A percentile compares a stretch with the other conserved stretches of the same genome.
These are phyloP conservation scores for Backusella psychrophila DNA, from an alignment of 192 early-diverging fungal genomes.

Conservation along the genomic window DNA sequence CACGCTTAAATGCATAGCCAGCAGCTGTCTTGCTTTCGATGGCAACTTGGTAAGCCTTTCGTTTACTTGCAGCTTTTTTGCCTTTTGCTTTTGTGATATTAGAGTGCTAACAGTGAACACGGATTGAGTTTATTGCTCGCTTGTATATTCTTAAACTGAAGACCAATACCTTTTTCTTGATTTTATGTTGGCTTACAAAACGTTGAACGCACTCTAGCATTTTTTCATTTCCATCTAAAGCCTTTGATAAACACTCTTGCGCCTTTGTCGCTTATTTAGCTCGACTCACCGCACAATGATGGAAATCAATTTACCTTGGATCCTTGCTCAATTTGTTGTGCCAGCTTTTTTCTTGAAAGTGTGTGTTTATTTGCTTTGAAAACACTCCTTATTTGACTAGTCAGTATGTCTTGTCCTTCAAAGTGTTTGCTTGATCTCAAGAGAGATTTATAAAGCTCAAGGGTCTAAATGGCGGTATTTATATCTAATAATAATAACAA, in stretches of 20 bases:
- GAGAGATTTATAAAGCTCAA: not conserved
- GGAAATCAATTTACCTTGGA: not conserved
- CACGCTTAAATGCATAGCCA: conserved; percentile 11
- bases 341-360: not conserved
- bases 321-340: not conserved
- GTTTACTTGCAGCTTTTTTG: not conserved
- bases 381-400: not conserved
- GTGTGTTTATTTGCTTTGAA: not conserved
- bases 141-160: not conserved
- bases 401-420: not conserved
- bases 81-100: not conserved
- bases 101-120: not conserved
- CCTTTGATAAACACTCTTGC: not conserved
- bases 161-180: not conserved
- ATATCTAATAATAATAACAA: not conserved
- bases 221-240: not conserved
- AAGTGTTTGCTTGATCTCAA: not conserved
- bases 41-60: conserved; percentile 8
- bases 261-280: not conserved
- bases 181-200: not conserved
- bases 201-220: not conserved
- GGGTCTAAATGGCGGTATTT: not conserved
- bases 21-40: not conserved
- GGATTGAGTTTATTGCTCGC: not conserved
- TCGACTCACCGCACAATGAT: not conserved